Evolutionary conservation across 345 rosid genomes (phyloP).

Genomic region (Hirschfeldia incana): DNA sequence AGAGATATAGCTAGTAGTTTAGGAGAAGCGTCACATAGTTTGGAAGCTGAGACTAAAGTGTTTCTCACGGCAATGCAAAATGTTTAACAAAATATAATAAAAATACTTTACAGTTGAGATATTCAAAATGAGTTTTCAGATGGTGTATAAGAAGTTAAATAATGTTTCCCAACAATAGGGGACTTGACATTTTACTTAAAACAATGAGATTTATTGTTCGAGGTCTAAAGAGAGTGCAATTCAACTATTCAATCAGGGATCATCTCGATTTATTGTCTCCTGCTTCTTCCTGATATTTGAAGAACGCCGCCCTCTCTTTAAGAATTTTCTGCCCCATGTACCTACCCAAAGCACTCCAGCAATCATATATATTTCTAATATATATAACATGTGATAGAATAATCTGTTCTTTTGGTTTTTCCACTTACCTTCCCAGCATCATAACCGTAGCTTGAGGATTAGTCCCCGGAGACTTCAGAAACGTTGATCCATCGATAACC

Average conservation of each 20-base stretch:
- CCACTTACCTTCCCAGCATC: conserved; percentile 74
- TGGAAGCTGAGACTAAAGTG: not conserved
- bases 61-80: not conserved
- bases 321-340: conserved; percentile 51
- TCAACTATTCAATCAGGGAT: not conserved
- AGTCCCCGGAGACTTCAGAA: conserved; percentile 56
- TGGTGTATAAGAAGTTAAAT: not conserved
- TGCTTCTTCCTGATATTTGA: not conserved
- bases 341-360: conserved; percentile 26
- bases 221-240: not conserved
- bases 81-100: not conserved
- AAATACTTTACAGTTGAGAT: not conserved
- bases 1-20: not conserved
- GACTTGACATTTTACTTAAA: not conserved
- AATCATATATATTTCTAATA: not conserved
- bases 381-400: not conserved
- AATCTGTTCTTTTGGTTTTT: not conserved
- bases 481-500: conserved; percentile 65
- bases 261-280: not conserved
- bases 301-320: conserved; percentile 27
- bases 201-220: not conserved
- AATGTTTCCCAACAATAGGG: not conserved
- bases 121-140: not conserved
- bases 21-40: not conserved
- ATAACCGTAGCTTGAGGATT: conserved; percentile 74